A percentile compares a stretch with the other conserved stretches of the same genome.
Conservation (phyloP, 1,139 yeast species). For the Protomyces arabidopsidicola region DNA sequence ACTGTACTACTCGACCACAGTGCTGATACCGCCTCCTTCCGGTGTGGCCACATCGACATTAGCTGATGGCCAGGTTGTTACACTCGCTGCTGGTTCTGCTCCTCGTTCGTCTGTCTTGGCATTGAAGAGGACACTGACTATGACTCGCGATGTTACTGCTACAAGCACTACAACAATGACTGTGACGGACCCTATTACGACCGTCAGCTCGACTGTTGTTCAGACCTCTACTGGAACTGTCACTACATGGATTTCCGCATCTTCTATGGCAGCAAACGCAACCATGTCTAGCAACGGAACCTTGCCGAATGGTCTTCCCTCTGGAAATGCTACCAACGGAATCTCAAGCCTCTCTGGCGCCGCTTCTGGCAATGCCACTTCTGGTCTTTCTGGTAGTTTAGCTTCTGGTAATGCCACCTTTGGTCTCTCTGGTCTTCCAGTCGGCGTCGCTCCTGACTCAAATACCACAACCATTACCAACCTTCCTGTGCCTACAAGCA, state of each 20-base stretch:
- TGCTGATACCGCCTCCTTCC: not conserved
- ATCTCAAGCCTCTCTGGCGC: not conserved
- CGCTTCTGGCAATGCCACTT: not conserved
- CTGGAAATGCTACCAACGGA: not conserved
- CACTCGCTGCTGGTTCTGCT: not conserved
- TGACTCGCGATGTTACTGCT: not conserved
- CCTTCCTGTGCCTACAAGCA: too few species aligned
- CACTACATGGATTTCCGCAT: not conserved
- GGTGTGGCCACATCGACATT: not conserved
- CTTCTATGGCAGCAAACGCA: not conserved
- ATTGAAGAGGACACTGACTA: not conserved
- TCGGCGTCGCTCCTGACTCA: not conserved
- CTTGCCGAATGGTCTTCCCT: not conserved
- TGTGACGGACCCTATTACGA: not conserved
- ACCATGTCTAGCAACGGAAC: not conserved
- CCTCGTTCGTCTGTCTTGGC: not conserved
- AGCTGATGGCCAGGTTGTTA: not conserved
- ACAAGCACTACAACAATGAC: not conserved
- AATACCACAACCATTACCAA: not conserved
- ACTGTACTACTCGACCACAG: not conserved
- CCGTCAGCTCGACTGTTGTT: not conserved
- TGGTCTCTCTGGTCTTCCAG: too few species aligned
- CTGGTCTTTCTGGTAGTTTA: not conserved
- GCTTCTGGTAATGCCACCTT: not conserved
- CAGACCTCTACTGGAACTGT: not conserved